Conservation (phyloP, 192 early-diverging fungal species). For the Spizellomyces punctatus region DNA sequence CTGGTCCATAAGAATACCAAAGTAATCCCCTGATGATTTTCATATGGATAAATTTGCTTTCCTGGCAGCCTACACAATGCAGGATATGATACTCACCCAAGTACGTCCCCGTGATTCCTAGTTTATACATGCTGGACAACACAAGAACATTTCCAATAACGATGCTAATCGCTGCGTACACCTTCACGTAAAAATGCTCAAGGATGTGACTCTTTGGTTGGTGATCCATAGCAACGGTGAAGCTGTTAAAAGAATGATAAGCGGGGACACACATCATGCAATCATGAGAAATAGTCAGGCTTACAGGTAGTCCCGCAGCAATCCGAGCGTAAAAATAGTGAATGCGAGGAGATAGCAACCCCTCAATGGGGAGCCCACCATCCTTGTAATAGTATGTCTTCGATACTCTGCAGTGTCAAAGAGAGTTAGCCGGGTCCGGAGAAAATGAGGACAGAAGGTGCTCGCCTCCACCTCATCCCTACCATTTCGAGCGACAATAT, state of each 20-base stretch:
- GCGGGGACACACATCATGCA: not conserved
- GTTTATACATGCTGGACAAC: constrained; percentile 77
- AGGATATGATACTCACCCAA: constrained; percentile 56
- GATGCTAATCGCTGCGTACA: constrained; percentile 41
- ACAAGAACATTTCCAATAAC: constrained; percentile 77
- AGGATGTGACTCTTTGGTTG: constrained; percentile 67
- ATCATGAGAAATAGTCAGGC: not conserved
- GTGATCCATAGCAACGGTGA: constrained; percentile 66
- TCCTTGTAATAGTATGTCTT: constrained; percentile 66
- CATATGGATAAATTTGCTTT: not conserved
- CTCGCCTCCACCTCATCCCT: constrained; percentile 1
- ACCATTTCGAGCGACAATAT: constrained; percentile 82
- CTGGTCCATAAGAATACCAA: constrained; percentile 82
- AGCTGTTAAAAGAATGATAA: constrained; percentile 40
- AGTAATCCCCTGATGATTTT: constrained; percentile 76
- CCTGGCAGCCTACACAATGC: not conserved
- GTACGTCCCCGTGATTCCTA: constrained; percentile 91
- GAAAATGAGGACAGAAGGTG: not conserved
- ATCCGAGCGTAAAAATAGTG: constrained; percentile 79
- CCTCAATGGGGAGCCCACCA: constrained; percentile 68
- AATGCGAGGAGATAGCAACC: constrained; percentile 84
- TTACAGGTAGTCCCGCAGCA: constrained; percentile 78
- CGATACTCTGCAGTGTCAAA: constrained; percentile 65
- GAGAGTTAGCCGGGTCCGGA: not conserved
- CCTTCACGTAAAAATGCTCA: constrained; percentile 46